A percentile compares a stretch with the other conserved stretches of the same genome.
These are phyloP conservation scores for Solanum chacoense DNA, from an alignment of 305 asterid species.

Conservation along the genomic window DNA sequence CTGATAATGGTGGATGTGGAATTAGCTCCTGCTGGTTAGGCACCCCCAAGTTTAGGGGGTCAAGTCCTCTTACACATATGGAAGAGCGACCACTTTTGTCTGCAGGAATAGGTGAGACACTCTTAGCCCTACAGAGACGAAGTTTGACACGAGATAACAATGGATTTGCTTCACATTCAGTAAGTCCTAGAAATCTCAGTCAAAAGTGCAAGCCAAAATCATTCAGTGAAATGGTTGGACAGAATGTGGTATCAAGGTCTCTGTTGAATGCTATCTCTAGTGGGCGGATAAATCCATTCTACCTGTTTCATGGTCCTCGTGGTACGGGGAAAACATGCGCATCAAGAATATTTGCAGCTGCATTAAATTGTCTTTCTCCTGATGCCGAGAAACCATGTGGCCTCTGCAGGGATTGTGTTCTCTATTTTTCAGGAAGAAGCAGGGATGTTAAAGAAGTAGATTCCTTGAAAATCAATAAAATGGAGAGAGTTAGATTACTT, in stretches of 20 bases:
- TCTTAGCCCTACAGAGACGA: slow-evolving; percentile 5
- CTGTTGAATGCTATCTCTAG: slow-evolving; percentile 38
- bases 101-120: slow-evolving; percentile 13
- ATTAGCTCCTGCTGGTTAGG: slow-evolving; percentile 66
- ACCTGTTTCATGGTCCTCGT: slow-evolving; percentile 73
- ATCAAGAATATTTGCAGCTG: slow-evolving; percentile 73
- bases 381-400: slow-evolving; percentile 55
- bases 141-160: slow-evolving; percentile 18
- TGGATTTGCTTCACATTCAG: slow-evolving; percentile 22
- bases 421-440: slow-evolving; percentile 55
- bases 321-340: slow-evolving; percentile 84
- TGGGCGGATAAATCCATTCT: slow-evolving; percentile 35
- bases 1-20: slow-evolving; percentile 61
- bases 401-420: slow-evolving; percentile 53
- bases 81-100: slow-evolving; percentile 53
- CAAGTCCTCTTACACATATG: slow-evolving; percentile 18
- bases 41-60: slow-evolving; percentile 32
- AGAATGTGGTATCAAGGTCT: slow-evolving; percentile 39
- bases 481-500: slow-evolving; percentile 31
- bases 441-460: slow-evolving; percentile 52
- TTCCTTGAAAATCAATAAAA: slow-evolving; percentile 34
- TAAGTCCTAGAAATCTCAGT: slow-evolving; percentile 44
- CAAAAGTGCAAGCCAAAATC: slow-evolving; percentile 66
- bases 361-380: slow-evolving; percentile 56
- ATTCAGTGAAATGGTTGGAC: slow-evolving; percentile 63